Percentiles rank a stretch among this genome's conserved stretches.
phyloP scores from a whole-genome alignment of 306 rosid species.

The Lathyrus aphaca region DNA sequence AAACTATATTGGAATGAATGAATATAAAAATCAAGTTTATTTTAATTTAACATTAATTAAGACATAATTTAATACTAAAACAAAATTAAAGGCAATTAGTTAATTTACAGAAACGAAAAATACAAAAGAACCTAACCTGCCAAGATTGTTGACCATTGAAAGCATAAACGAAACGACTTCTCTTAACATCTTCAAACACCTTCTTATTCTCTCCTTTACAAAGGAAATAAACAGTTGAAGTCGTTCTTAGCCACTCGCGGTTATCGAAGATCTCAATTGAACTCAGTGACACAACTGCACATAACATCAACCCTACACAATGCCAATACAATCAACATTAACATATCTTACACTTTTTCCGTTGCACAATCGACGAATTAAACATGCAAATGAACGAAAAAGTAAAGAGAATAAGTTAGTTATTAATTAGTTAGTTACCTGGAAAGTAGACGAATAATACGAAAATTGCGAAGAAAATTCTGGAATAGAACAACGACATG shows the following conservation, averaged over 20 bases:
- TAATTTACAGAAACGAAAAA: too few species aligned
- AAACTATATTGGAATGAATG: background rate
- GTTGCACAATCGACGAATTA: background rate
- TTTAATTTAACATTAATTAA: background rate
- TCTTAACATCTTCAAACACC: conserved; percentile 67
- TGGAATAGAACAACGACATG: conserved; percentile 52
- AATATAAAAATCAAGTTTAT: background rate
- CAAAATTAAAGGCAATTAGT: too few species aligned
- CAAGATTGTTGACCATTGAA: conserved; percentile 90
- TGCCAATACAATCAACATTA: background rate
- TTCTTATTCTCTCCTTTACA: conserved; percentile 70
- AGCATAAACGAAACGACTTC: conserved; percentile 48
- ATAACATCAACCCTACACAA: conserved; percentile 49
- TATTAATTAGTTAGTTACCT: conserved; percentile 48
- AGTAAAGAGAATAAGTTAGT: conserved; percentile 1
- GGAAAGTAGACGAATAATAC: conserved; percentile 51
- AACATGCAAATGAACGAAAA: background rate
- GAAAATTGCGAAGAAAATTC: conserved; percentile 38
- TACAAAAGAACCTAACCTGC: conserved; percentile 58
- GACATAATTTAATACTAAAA: background rate
- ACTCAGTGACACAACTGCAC: conserved; percentile 68
- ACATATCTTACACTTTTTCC: background rate
- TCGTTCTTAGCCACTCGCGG: conserved; percentile 60
- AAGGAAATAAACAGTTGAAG: conserved; percentile 70
- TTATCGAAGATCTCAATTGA: conserved; percentile 66